Conservation (phyloP, 1,139 yeast species). For the Eremothecium cymbalariae region DNA sequence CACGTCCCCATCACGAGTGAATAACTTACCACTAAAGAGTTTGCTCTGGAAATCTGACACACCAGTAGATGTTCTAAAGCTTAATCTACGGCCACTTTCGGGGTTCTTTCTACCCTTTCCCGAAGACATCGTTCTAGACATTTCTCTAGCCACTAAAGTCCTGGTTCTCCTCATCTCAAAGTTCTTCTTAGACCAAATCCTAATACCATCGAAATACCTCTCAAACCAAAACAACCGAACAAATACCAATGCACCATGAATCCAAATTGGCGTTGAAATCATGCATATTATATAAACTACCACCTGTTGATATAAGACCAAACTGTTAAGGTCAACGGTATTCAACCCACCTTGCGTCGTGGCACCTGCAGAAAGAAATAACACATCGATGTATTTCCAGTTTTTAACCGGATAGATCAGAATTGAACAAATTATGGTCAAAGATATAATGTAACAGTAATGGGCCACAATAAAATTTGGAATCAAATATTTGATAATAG, state of each 20-base stretch:
- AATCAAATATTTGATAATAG: conserved; percentile 44
- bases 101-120: neutral
- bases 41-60: conserved; percentile 29
- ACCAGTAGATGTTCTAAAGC: conserved; percentile 7
- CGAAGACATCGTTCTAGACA: conserved; percentile 43
- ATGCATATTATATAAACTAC: conserved; percentile 51
- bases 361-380: conserved; percentile 69
- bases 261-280: conserved; percentile 79
- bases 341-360: conserved; percentile 90
- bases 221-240: conserved; percentile 88
- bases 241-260: conserved; percentile 71
- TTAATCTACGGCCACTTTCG: neutral
- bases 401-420: conserved; percentile 67
- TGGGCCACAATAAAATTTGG: conserved; percentile 79
- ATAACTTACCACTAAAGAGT: conserved; percentile 30
- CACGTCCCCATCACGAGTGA: conserved; percentile 32
- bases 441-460: conserved; percentile 50
- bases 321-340: conserved; percentile 56
- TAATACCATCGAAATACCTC: conserved; percentile 75
- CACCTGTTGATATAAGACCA: conserved; percentile 72
- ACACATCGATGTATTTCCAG: conserved; percentile 63
- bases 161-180: conserved; percentile 74
- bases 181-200: conserved; percentile 61
- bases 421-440: conserved; percentile 59
- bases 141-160: conserved; percentile 38